Evolutionary conservation across 208 protist species (phyloP).

Genomic region (Acanthamoeba castellanii): DNA sequence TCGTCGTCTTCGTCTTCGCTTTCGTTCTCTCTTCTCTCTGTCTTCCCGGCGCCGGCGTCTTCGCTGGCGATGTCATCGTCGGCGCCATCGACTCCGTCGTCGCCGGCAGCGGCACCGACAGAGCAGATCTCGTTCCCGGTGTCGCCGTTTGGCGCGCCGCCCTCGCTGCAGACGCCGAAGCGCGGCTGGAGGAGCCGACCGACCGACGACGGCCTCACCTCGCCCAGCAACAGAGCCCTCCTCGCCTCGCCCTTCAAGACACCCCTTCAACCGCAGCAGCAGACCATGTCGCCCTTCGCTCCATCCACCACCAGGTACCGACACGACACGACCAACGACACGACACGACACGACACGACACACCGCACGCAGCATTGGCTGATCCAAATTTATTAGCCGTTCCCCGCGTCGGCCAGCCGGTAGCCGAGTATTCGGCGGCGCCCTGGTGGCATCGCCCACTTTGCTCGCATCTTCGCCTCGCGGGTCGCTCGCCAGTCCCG

Average conservation of each 20-base stretch:
- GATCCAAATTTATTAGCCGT: background rate
- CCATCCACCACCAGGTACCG: too few species aligned
- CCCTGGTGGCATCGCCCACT: background rate
- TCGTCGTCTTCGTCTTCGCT: background rate
- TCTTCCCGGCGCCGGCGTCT: background rate
- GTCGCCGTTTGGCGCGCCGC: constrained; percentile 5
- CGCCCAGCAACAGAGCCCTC: background rate
- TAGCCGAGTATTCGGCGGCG: background rate
- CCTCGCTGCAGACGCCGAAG: background rate
- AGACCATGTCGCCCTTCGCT: too few species aligned
- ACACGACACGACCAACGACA: too few species aligned
- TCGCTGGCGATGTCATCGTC: too few species aligned
- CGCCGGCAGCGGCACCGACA: background rate
- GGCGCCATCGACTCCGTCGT: background rate
- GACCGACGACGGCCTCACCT: background rate
- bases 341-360: too few species aligned
- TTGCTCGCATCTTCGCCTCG: background rate
- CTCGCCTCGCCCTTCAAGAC: background rate
- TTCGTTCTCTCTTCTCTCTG: background rate
- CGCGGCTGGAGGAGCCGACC: background rate
- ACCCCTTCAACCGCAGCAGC: background rate
- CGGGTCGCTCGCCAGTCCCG: background rate
- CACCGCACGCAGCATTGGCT: background rate
- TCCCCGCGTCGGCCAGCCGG: background rate
- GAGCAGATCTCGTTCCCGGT: background rate